Percentiles rank a stretch among this genome's conserved stretches.
These are phyloP conservation scores for Colletotrichum higginsianum DNA, from an alignment of 2,329 filamentous ascomycete species.

Conservation along the genomic window DNA sequence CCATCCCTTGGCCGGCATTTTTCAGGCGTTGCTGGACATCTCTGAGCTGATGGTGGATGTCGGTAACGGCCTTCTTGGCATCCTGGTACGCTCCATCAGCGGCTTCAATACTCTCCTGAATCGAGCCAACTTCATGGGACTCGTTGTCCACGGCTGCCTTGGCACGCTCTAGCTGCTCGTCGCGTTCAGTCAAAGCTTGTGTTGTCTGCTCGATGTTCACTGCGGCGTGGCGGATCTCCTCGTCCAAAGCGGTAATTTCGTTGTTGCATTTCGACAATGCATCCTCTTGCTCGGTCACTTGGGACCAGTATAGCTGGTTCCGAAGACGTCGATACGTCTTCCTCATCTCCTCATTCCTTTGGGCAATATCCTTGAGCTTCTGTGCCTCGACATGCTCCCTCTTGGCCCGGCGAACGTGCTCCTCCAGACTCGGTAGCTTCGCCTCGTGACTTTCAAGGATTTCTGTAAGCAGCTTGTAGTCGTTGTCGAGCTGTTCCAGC, in stretches of 20 bases:
- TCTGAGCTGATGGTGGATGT: conserved; percentile 73
- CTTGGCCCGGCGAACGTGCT: conserved; percentile 75
- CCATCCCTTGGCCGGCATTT: conserved; percentile 63
- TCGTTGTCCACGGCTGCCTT: conserved; percentile 11
- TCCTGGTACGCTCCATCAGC: conserved; percentile 60
- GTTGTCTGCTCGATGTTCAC: conserved; percentile 61
- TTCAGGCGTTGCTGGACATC: conserved; percentile 73
- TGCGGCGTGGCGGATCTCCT: conserved; percentile 55
- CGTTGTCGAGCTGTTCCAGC: conserved; percentile 90
- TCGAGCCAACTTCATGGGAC: conserved; percentile 13
- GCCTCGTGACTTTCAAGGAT: conserved; percentile 80
- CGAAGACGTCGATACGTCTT: conserved; percentile 71
- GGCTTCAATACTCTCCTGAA: conserved; percentile 21
- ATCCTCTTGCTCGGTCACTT: conserved; percentile 83
- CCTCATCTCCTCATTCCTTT: conserved; percentile 62
- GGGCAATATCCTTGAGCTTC: conserved; percentile 49
- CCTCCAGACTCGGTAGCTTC: conserved; percentile 72
- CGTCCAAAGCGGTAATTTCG: conserved; percentile 50
- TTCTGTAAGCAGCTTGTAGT: conserved; percentile 88
- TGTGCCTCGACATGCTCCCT: conserved; percentile 57
- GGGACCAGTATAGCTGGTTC: conserved; percentile 86
- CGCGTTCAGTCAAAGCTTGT: conserved; percentile 50
- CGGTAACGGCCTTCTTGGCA: conserved; percentile 67
- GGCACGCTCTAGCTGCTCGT: conserved; percentile 32
- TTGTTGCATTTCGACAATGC: conserved; percentile 55